These are phyloP conservation scores for Ceratocystis colombiana DNA, from an alignment of 2,329 filamentous ascomycete species.

Conservation along the genomic window DNA sequence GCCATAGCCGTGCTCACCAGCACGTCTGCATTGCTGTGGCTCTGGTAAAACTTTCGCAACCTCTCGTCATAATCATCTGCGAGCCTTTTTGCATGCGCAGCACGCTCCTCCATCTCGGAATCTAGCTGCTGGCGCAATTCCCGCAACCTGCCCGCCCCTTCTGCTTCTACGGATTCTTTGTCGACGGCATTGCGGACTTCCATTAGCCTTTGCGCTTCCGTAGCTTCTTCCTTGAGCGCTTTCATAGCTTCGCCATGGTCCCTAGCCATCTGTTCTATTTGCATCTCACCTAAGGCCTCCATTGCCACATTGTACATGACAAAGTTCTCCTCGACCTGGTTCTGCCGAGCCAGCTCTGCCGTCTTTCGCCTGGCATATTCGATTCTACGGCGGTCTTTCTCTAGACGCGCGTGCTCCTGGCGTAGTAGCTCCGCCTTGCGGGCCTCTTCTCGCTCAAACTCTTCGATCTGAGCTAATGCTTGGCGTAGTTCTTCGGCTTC, in stretches of 20 bases:
- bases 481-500: constrained; percentile 33
- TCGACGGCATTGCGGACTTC: constrained; percentile 32
- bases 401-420: constrained; percentile 35
- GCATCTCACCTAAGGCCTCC: constrained; percentile 36
- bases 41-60: constrained; percentile 29
- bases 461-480: constrained; percentile 40
- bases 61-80: constrained; percentile 38
- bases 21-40: constrained; percentile 28
- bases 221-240: constrained; percentile 28
- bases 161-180: constrained; percentile 29
- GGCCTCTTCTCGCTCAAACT: constrained; percentile 40
- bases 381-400: constrained; percentile 35
- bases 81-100: constrained; percentile 36
- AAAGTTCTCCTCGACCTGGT: constrained; percentile 34
- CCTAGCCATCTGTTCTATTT: constrained; percentile 34
- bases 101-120: constrained; percentile 37
- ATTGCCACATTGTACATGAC: constrained; percentile 33
- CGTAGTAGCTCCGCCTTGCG: constrained; percentile 35
- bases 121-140: constrained; percentile 33
- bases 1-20: constrained; percentile 31
- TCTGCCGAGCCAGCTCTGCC: constrained; percentile 33
- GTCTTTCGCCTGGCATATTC: constrained; percentile 33
- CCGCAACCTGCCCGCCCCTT: constrained; percentile 30
- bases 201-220: constrained; percentile 30
- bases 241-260: constrained; percentile 35